Percentiles rank a stretch among this genome's conserved stretches.
phyloP scores from a whole-genome alignment of 768 basidiomycete species.

The Boletellus ananas region DNA sequence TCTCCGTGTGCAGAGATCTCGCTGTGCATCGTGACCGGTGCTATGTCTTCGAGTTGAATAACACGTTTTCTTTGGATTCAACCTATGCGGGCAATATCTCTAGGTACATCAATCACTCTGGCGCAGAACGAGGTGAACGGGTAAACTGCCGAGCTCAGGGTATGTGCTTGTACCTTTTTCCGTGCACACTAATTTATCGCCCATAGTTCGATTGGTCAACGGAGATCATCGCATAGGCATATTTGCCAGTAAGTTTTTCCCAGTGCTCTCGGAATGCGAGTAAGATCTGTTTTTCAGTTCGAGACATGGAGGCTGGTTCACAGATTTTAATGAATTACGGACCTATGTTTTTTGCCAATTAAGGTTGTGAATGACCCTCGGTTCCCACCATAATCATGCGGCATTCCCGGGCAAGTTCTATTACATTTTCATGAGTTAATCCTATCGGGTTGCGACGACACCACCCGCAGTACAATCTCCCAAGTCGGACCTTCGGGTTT shows the following conservation, averaged over 20 bases:
- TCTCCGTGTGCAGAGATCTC: slow-evolving; percentile 34
- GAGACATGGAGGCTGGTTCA: slow-evolving; percentile 37
- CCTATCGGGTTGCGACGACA: neutral
- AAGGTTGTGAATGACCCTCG: neutral
- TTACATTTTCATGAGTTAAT: neutral
- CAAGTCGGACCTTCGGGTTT: neutral
- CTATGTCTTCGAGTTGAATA: slow-evolving; percentile 60
- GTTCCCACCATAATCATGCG: neutral
- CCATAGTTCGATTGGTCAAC: slow-evolving; percentile 53
- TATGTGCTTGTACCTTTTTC: slow-evolving; percentile 21
- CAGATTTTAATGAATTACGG: slow-evolving; percentile 63
- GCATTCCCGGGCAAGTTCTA: neutral
- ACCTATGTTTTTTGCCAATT: slow-evolving; percentile 38
- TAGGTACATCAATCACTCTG: slow-evolving; percentile 65
- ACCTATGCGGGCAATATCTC: slow-evolving; percentile 55
- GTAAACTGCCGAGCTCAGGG: slow-evolving; percentile 47
- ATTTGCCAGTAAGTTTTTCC: slow-evolving; percentile 24
- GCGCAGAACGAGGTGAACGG: slow-evolving; percentile 12
- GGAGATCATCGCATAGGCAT: slow-evolving; percentile 68
- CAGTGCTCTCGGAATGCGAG: too few species aligned
- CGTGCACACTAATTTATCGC: slow-evolving; percentile 1
- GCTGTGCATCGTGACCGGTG: slow-evolving; percentile 49
- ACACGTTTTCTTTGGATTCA: slow-evolving; percentile 48
- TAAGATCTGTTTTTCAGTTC: slow-evolving; percentile 28
- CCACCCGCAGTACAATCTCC: neutral